Base-by-base conservation (phyloP, 148 eudicot species). In the Camellia japonica region DNA sequence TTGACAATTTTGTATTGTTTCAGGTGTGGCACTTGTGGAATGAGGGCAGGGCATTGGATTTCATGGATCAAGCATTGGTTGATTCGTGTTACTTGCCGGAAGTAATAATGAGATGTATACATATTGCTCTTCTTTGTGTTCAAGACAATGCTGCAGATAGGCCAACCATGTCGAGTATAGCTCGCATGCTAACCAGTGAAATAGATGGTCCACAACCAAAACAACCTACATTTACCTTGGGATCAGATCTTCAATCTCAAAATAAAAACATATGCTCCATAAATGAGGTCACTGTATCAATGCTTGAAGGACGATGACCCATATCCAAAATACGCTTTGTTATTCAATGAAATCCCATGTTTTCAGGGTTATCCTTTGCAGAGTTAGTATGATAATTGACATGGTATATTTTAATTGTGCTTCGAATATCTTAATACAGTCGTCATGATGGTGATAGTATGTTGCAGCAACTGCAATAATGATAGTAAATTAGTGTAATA, bases 1-100 rank as follows among this genome's bases (percentile, higher is more conserved):
- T 16, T 59, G n/a, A 59, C 38, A 7, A 18, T 18, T 2, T 20
- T 14, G 58, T 11, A 46, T 19, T 51, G 20, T 42, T 19, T 49
- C 73, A 89, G 91, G 88, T 88, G 7, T 87, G 87, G 89, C 76
- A 87, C 68, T 30, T 80, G 42, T 87, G 87, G 88, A 80, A 7
- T 7, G 80, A 80, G 68, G 81, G 62, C n/a, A 68, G 5, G 30
- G 60, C 44, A 4, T 46, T 20, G 46, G 67, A 85, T 14, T 20
- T 84, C 15, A 67, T 89, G 30, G 88, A 89, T 70, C 63, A 71
- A 18, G 41, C 46, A 71, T 23, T 87, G 58, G 18, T 54, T 12
- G 67, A 75, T 30, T 74, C 82, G 3, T 6, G 20, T 49, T 44
- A 18, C 14, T 0, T 38, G 1, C 9, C 12, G 1, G 84, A 89